Conservation (phyloP, 2,329 filamentous ascomycete genomes). For the Colletotrichum horii region DNA sequence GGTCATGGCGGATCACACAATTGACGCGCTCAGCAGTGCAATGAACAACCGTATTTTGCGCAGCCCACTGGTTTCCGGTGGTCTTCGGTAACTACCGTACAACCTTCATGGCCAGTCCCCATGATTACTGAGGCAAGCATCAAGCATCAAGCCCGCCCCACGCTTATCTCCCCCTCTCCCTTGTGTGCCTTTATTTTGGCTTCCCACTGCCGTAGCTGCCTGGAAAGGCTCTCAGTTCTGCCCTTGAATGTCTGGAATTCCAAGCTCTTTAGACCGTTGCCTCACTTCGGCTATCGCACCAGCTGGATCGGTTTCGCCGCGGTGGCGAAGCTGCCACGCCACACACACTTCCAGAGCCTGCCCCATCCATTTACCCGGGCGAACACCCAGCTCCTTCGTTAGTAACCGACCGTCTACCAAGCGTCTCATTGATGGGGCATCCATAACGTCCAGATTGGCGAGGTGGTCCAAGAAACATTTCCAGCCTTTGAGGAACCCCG, state of each 20-base stretch:
- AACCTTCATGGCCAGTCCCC: neutral
- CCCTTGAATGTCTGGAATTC: conserved; percentile 34
- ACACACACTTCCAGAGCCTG: conserved; percentile 79
- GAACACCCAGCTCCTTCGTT: conserved; percentile 68
- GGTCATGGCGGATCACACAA: neutral
- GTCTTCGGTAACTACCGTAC: neutral
- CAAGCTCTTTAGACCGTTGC: conserved; percentile 56
- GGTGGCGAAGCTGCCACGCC: conserved; percentile 88
- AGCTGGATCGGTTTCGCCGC: conserved; percentile 62
- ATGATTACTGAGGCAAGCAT: neutral
- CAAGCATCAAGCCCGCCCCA: neutral
- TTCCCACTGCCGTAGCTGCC: neutral
- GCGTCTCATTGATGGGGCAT: conserved; percentile 63
- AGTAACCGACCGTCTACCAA: conserved; percentile 80
- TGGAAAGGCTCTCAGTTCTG: neutral
- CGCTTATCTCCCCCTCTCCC: neutral
- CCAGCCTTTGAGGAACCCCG: conserved; percentile 55
- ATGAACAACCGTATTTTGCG: neutral
- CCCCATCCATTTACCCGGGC: conserved; percentile 84
- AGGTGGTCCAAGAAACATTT: conserved; percentile 62
- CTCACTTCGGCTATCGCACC: conserved; percentile 67
- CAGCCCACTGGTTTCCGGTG: neutral
- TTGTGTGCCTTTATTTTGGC: neutral
- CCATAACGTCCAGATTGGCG: conserved; percentile 57
- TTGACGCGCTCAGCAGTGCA: neutral